Base-by-base conservation (phyloP, 2,329 filamentous ascomycete genomes). In the Pseudocercospora eumusae region DNA sequence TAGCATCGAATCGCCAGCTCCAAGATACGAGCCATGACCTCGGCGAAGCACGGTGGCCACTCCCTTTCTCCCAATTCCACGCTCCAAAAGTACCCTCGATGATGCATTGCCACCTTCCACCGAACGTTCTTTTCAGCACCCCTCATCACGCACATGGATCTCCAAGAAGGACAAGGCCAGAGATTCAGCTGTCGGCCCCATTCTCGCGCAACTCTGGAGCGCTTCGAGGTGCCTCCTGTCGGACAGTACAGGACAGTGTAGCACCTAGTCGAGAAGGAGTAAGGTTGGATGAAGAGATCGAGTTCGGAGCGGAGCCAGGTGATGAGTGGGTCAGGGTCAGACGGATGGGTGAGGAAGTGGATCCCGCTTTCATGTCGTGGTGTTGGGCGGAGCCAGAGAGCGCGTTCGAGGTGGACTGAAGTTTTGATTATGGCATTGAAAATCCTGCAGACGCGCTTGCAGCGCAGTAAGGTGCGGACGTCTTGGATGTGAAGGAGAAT, bases 261-360 rank as follows among this genome's bases (percentile, higher is more conserved):
- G 11, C 11, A n/a, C 23, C 23, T 3, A 6, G 15, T 40, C 15
- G 36, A 40, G 2, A 15, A n/a, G 15, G 36, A 40, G 36, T 40
- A 40, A n/a, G 36, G 36, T 15, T 25, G 47, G n/a, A 52, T n/a
- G 47, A 52, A 52, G 47, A 52, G 47, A 18, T 52, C 47, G 25
- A 52, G 23, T 10, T 52, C 47, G 47, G 9, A 31, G 1, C 47
- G 47, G 1, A 52, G 25, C 21, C 25, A 52, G 20, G 23, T 52
- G 15, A 52, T 52, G 21, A 52, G 47, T 25, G 47, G 47, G 15
- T 25, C 47, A 4, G 13, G 3, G 4, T n/a, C 15, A 4, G 15
- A n/a, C 18, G 47, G 47, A 28, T 23, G 47, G 4, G 23, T 28
- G 23, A 52, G 47, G 23, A 52, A 52, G 25, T 52, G 47, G 5